Base-by-base conservation (phyloP, 2,329 filamentous ascomycete genomes). In the Penicillium occitanis region DNA sequence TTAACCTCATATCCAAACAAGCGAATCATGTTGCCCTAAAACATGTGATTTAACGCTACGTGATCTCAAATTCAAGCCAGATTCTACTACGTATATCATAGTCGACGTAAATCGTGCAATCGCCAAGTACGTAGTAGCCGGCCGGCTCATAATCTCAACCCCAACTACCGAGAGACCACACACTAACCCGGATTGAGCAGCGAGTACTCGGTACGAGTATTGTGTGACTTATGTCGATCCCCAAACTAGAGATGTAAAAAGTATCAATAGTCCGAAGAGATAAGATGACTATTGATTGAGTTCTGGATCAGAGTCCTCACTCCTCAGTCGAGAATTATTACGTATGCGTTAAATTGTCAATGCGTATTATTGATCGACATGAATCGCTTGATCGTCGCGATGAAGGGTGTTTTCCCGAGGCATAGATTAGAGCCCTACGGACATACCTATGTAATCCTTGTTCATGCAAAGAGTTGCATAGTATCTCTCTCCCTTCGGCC, bases 321-420 rank as follows among this genome's bases (percentile, higher is more conserved):
- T 30, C n/a, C 3, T 3, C 13, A 30, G 48, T 19, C 51, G 17
- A 55, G 28, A 35, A 33, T 55, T 55, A 55, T 30, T 25, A 25
- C 25, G 30, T 55, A 19, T 51, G 51, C 30, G 51, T 19, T 25
- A 19, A 13, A 51, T 17, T 30, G 48, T 33, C 51, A 35, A 57
- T 57, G 51, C 51, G 51, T 17, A 37, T 35, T 35, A 28, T 19
- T 37, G 51, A 55, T 55, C 51, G 51, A 35, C 51, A 53, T 53
- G 28, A 2, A 10, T 33, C 28, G 25, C 17, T 53, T 33, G 50
- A 53, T 33, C 28, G 14, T 53, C 50, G 28, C 28, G 28, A 48
- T 46, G 4, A 37, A 13, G 35, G 11, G 11, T 37, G 35, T 37
- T 37, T 13, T 13, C 11, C 35, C n/a, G 19, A 48, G 40, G 40